Evolutionary conservation across 768 basidiomycete species (phyloP), one percentile per base, ranked within the genome.

Genomic region (Suillus placidus): DNA sequence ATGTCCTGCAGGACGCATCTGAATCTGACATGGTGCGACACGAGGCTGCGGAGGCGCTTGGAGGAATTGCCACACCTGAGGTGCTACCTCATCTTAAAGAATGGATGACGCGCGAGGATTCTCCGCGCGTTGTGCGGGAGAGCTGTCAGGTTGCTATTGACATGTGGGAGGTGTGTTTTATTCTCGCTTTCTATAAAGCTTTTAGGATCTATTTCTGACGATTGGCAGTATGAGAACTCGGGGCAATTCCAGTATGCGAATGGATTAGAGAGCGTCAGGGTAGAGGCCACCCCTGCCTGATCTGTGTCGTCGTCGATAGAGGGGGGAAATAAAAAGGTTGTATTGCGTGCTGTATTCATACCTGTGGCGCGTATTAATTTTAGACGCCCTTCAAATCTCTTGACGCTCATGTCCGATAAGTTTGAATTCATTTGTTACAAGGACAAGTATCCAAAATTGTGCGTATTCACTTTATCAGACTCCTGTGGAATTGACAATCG

Each of bases 21-120:
- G 97, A 99, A 77, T 90, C 90, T 13, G 94, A 95, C 64, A 99
- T 99, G 97, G 97, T 99, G 12, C 87, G 97, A 38, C 97, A 99
- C 71, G 97, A 99, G 77, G 97, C 97, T 32, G 97, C 97, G 4
- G 97, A 99, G 77, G 97, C 97, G 8, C 85, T 99, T 0, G 97
- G 97, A n/a, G 94, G 97, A 6, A 99, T 99, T 64, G 96, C 91
- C 34, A 94, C 91, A 2, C 93, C 94, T 0, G 95, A 97, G 62
- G 95, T 97, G 4, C 82, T 98, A 40, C 90, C 92, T 1, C 85
- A 95, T 68, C 80, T 99, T 43, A 87, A 88, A 69, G 92, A 95
- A 75, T 97, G 94, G 89, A 88, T 91, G 82, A 78, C 77, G 30
- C 84, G 89, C 68, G 83, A 85, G 66, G 93, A 95, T 71, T 88